Evolutionary conservation across 768 basidiomycete genomes (phyloP).

Genomic region (Mycena indigotica): DNA sequence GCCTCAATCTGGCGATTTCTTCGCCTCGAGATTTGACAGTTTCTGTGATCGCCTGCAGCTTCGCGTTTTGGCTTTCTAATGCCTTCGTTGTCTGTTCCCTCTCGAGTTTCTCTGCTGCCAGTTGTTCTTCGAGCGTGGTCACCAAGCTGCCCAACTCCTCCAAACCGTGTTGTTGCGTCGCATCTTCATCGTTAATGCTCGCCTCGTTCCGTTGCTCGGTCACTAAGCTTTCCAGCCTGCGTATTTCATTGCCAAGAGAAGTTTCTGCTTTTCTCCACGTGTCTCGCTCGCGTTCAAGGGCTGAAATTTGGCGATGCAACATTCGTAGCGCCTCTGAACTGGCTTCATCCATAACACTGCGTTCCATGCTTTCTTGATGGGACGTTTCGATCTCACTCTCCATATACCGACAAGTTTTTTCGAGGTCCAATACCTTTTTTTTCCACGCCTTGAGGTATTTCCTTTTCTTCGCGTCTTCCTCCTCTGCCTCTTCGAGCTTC

Average conservation of each 20-base stretch:
- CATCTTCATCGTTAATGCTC: conserved; percentile 40
- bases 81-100: conserved; percentile 39
- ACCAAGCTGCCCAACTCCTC: conserved; percentile 43
- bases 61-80: conserved; percentile 45
- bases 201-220: conserved; percentile 48
- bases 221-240: conserved; percentile 52
- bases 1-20: conserved; percentile 51
- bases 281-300: conserved; percentile 67
- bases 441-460: conserved; percentile 64
- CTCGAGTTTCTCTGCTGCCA: conserved; percentile 43
- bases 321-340: conserved; percentile 78
- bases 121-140: conserved; percentile 46
- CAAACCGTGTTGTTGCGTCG: conserved; percentile 49
- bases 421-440: conserved; percentile 76
- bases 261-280: conserved; percentile 49
- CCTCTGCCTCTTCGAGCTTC: conserved; percentile 58
- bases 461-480: conserved; percentile 64
- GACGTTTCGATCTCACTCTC: conserved; percentile 90
- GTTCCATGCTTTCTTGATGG: conserved; percentile 77
- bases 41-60: conserved; percentile 44
- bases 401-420: conserved; percentile 61
- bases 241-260: conserved; percentile 47
- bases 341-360: conserved; percentile 83
- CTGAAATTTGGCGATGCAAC: conserved; percentile 77
- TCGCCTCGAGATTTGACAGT: conserved; percentile 45